phyloP scores from a whole-genome alignment of 441 rosid genomes.

The Arabidopsis lyrata region DNA sequence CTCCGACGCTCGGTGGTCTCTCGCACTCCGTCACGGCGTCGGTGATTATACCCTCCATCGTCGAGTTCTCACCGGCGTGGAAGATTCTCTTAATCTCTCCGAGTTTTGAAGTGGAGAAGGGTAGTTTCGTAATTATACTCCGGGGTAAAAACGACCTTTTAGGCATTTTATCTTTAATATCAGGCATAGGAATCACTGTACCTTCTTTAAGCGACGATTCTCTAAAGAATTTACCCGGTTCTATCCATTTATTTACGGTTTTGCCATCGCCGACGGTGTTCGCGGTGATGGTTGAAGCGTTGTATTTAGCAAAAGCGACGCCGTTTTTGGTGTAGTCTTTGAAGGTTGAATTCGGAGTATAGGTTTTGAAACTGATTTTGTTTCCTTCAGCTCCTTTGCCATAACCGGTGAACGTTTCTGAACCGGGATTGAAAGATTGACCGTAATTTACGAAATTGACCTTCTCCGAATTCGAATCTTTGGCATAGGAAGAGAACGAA shows the following conservation, averaged over 20 bases:
- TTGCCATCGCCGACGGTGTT: constrained; percentile 50
- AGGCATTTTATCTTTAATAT: constrained; percentile 95
- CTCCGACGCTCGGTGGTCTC: constrained; percentile 81
- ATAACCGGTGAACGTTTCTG: constrained; percentile 74
- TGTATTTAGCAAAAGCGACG: constrained; percentile 62
- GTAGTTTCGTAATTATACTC: constrained; percentile 65
- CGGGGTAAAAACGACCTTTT: constrained; percentile 96
- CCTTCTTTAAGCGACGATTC: constrained; percentile 75
- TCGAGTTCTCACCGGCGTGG: constrained; percentile 79
- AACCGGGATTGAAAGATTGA: constrained; percentile 85
- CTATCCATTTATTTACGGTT: constrained; percentile 78
- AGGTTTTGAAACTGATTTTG: constrained; percentile 65
- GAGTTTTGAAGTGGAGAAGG: constrained; percentile 70
- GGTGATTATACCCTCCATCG: constrained; percentile 64
- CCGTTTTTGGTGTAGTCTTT: constrained; percentile 68
- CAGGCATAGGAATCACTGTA: constrained; percentile 87
- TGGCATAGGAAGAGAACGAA: constrained; percentile 76
- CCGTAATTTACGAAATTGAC: constrained; percentile 82
- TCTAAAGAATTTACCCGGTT: constrained; percentile 96
- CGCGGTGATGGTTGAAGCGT: constrained; percentile 21
- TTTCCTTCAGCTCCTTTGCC: constrained; percentile 59
- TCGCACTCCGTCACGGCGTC: constrained; percentile 84
- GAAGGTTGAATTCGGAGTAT: constrained; percentile 77
- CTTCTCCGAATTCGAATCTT: constrained; percentile 59
- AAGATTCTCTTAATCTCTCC: constrained; percentile 60